These are phyloP conservation scores for Pseudogymnoascus verrucosus DNA, from an alignment of 2,329 filamentous ascomycete species.

Conservation along the genomic window DNA sequence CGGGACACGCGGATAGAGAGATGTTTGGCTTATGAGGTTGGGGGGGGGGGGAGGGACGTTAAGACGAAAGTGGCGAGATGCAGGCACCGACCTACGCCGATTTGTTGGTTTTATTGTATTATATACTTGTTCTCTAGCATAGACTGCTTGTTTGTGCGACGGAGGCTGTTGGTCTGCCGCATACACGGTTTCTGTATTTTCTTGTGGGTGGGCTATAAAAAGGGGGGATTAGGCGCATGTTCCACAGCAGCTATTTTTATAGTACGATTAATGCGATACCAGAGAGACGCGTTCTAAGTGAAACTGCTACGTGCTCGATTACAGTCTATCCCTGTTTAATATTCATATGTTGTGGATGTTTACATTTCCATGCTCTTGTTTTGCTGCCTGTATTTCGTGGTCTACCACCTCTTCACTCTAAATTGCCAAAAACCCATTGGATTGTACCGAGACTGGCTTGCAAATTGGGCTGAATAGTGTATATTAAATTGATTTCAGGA, in stretches of 20 bases:
- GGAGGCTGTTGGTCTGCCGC: neutral
- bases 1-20: neutral
- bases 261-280: constrained; percentile 7
- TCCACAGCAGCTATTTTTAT: neutral
- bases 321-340: neutral
- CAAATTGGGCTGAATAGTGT: neutral
- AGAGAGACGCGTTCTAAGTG: neutral
- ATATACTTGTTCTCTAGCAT: constrained; percentile 7
- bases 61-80: neutral
- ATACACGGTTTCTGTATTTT: neutral
- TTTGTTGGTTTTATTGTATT: constrained; percentile 3
- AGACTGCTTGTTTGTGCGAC: neutral
- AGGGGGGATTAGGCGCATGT: constrained; percentile 6
- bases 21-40: neutral
- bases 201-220: constrained; percentile 1
- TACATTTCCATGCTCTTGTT: neutral
- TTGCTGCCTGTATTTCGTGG: neutral
- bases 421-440: neutral
- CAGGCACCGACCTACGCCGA: neutral
- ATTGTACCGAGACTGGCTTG: neutral
- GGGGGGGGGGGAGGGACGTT: neutral
- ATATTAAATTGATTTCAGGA: neutral
- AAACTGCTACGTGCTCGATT: neutral
- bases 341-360: neutral
- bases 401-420: neutral